Evolutionary conservation across 257 asterid genomes (phyloP).

Genomic region (Lithospermum erythrorhizon): DNA sequence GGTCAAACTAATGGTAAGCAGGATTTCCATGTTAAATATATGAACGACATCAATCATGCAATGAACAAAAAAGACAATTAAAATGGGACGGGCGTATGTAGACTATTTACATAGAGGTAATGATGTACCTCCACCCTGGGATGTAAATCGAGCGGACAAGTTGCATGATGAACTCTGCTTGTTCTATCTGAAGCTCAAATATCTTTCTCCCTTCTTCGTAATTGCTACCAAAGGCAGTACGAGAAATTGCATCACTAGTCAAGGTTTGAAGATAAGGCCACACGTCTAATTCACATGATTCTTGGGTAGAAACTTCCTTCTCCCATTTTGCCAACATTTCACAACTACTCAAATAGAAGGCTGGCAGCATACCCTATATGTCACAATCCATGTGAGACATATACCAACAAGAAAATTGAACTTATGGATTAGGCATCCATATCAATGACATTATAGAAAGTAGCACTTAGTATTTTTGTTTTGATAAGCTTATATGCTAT

Average conservation of each 20-base stretch:
- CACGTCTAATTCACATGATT: slow-evolving; percentile 40
- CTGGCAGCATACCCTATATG: slow-evolving; percentile 36
- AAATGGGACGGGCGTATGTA: too few relatives aligned
- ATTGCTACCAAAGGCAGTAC: slow-evolving; percentile 56
- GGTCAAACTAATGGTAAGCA: neutral
- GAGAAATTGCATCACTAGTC: slow-evolving; percentile 49
- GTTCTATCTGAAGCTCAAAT: slow-evolving; percentile 49
- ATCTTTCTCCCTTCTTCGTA: slow-evolving; percentile 50
- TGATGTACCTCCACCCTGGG: slow-evolving; percentile 34
- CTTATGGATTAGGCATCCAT: neutral
- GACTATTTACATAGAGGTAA: too few relatives aligned
- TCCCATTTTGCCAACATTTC: slow-evolving; percentile 62
- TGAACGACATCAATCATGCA: too few relatives aligned
- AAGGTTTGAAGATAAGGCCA: slow-evolving; percentile 43
- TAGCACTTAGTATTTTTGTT: too few relatives aligned
- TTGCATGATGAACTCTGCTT: slow-evolving; percentile 10
- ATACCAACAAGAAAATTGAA: neutral
- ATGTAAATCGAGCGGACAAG: slow-evolving; percentile 15
- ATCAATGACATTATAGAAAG: neutral
- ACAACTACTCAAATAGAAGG: slow-evolving; percentile 35
- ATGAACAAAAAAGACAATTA: neutral
- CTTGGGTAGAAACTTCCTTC: slow-evolving; percentile 13
- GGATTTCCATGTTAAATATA: neutral
- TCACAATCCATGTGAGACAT: neutral
- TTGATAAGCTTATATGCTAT: too few relatives aligned